These are phyloP conservation scores for Populus ilicifolia DNA, from an alignment of 345 rosid species.

Conservation along the genomic window DNA sequence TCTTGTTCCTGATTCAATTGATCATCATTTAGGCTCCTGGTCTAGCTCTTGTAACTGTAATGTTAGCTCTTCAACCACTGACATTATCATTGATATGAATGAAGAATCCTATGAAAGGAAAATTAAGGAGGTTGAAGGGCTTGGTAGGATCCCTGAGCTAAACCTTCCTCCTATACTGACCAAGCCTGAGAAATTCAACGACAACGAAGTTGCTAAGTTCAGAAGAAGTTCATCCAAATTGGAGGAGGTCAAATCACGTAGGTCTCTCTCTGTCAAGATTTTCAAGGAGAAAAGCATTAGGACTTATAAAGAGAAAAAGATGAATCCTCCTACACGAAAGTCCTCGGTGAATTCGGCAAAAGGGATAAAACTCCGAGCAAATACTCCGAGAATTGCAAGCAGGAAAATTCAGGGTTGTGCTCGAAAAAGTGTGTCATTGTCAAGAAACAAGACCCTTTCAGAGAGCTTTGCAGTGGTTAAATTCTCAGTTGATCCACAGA, in stretches of 20 bases:
- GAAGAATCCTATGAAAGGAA: conserved; percentile 15
- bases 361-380: conserved; percentile 55
- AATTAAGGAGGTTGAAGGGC: conserved; percentile 13
- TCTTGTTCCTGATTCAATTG: conserved; percentile 10
- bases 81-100: conserved; percentile 43
- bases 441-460: conserved; percentile 29
- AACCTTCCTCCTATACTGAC: conserved; percentile 20
- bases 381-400: conserved; percentile 51
- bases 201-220: conserved; percentile 3
- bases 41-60: conserved; percentile 27
- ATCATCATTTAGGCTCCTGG: conserved; percentile 12
- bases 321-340: background rate
- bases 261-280: conserved; percentile 24
- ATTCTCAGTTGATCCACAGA: conserved; percentile 70
- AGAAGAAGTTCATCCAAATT: conserved; percentile 1
- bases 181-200: conserved; percentile 3
- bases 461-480: conserved; percentile 70
- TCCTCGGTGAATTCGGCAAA: conserved; percentile 30
- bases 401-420: conserved; percentile 11
- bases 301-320: conserved; percentile 12
- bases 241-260: background rate
- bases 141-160: conserved; percentile 18
- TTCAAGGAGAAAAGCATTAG: conserved; percentile 27
- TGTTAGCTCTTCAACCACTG: conserved; percentile 32
- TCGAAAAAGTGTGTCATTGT: conserved; percentile 26